phyloP scores from a whole-genome alignment of 2,329 filamentous ascomycete genomes.

The Monascus ruber region DNA sequence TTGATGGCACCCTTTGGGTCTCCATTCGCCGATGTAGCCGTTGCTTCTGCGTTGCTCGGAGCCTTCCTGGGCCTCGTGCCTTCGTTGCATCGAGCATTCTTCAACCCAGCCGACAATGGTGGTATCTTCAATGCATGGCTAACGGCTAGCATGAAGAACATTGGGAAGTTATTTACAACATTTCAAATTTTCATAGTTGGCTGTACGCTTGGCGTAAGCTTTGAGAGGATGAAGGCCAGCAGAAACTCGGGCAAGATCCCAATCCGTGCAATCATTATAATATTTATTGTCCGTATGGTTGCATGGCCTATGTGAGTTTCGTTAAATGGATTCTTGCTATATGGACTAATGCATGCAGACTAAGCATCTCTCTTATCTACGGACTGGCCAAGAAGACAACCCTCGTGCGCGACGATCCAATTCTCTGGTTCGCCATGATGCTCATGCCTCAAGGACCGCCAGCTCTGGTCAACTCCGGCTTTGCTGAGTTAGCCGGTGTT shows the following conservation, averaged over 20 bases:
- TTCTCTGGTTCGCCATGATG: slow-evolving; percentile 57
- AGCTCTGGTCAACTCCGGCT: slow-evolving; percentile 41
- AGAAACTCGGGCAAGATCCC: slow-evolving; percentile 24
- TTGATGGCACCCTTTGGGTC: slow-evolving; percentile 30
- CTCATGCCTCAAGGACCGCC: slow-evolving; percentile 47
- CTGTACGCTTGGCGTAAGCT: slow-evolving; percentile 49
- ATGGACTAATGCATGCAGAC: slow-evolving; percentile 8
- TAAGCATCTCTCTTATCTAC: slow-evolving; percentile 47
- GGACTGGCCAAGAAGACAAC: slow-evolving; percentile 41
- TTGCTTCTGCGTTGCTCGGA: slow-evolving; percentile 50
- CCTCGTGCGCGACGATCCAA: slow-evolving; percentile 45
- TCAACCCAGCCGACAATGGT: slow-evolving; percentile 45
- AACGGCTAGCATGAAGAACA: slow-evolving; percentile 48
- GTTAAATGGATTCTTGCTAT: neutral
- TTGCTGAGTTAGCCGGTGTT: slow-evolving; percentile 38
- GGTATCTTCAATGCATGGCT: slow-evolving; percentile 58
- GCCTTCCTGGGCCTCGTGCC: slow-evolving; percentile 50
- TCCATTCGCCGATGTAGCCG: slow-evolving; percentile 49
- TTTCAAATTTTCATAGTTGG: slow-evolving; percentile 56
- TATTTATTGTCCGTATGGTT: slow-evolving; percentile 47
- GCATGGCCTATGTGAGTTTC: slow-evolving; percentile 43
- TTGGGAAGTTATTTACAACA: slow-evolving; percentile 53
- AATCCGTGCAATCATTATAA: slow-evolving; percentile 36
- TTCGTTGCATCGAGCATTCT: slow-evolving; percentile 50
- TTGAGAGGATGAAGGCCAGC: slow-evolving; percentile 35